Evolutionary conservation across 208 protist genomes (phyloP).

Genomic region (Trichomonas vaginalis): DNA sequence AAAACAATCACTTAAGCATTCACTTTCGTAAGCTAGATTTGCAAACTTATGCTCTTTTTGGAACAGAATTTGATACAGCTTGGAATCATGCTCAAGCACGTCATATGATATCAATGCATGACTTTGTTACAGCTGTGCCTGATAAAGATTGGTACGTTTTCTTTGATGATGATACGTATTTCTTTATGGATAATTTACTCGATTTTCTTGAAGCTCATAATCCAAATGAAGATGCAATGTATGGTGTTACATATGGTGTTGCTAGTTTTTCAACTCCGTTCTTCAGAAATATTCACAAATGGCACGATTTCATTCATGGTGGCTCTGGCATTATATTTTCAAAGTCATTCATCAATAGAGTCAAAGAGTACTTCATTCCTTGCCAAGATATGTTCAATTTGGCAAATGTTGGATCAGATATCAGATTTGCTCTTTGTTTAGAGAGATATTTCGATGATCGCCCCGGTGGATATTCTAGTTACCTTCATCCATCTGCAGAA

Average conservation of each 20-base stretch:
- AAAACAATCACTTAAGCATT: background rate
- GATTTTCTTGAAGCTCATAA: background rate
- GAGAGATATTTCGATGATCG: background rate
- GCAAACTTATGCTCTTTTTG: background rate
- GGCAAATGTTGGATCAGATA: background rate
- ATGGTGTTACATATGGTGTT: background rate
- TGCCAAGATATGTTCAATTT: background rate
- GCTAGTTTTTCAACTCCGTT: background rate
- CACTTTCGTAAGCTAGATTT: background rate
- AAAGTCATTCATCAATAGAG: background rate
- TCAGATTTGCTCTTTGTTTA: background rate
- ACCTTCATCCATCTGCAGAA: background rate
- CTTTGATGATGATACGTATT: background rate
- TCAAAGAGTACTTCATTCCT: background rate
- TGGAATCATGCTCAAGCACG: constrained; percentile 5
- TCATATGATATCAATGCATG: background rate
- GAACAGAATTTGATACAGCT: background rate
- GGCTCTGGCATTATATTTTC: background rate
- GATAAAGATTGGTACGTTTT: background rate
- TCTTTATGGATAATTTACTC: background rate
- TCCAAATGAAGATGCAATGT: background rate
- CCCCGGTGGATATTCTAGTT: background rate
- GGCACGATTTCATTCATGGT: background rate
- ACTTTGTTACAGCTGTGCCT: background rate
- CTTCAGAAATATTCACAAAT: background rate